These are phyloP conservation scores for Rhytidiadelphus loreus DNA, from an alignment of 225 moss, liverwort and hornwort species.

Conservation along the genomic window DNA sequence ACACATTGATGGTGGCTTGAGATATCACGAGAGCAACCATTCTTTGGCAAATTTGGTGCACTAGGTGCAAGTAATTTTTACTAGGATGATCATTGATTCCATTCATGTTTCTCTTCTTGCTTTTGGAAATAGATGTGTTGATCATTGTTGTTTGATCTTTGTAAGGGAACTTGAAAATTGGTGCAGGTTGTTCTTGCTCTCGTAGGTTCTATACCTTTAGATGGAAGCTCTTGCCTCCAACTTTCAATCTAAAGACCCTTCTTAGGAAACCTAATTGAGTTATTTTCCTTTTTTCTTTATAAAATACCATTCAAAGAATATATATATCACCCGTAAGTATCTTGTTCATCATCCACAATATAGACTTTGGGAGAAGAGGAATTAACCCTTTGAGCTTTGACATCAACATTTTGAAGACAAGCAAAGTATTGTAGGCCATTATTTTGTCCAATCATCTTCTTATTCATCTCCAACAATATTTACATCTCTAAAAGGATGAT, in stretches of 20 bases:
- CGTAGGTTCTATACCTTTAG: not conserved
- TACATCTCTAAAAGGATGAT: too few relatives aligned
- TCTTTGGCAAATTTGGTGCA: accelerated
- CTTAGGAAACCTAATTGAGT: accelerated
- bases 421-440: not conserved
- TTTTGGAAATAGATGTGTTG: not conserved
- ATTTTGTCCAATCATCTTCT: too few relatives aligned
- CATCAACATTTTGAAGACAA: not conserved
- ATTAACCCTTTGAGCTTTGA: accelerated
- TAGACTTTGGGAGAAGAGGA: accelerated
- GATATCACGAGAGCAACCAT: accelerated
- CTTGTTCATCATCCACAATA: not conserved
- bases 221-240: accelerated
- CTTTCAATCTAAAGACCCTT: not conserved
- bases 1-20: accelerated
- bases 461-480: too few relatives aligned
- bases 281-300: accelerated
- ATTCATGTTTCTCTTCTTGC: not conserved
- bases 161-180: accelerated
- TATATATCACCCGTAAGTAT: accelerated
- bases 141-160: not conserved
- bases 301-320: not conserved
- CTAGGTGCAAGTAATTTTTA: too few relatives aligned
- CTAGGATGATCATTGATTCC: not conserved
- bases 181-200: accelerated